Evolutionary conservation across 2,329 filamentous ascomycete genomes (phyloP).

Genomic region (Cladophialophora immunda): DNA sequence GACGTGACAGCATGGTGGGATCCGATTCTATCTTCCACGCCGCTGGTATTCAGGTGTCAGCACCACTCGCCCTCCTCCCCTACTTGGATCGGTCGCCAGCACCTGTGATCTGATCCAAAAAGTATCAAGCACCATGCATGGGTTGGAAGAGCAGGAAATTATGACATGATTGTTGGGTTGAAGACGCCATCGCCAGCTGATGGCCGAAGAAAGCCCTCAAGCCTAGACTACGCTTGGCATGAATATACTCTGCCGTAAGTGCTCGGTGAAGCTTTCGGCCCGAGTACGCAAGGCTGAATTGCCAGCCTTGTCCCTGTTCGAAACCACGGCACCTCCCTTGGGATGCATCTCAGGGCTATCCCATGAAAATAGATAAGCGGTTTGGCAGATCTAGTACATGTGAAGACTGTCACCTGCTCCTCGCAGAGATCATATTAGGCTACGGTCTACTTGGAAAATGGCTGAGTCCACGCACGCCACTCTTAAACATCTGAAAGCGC

Average conservation of each 20-base stretch:
- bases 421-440: not conserved
- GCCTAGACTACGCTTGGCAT: not conserved
- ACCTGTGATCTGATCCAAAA: not conserved
- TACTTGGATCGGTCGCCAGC: not conserved
- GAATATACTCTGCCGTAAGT: not conserved
- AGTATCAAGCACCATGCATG: not conserved
- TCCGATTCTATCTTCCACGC: not conserved
- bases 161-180: not conserved
- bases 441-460: not conserved
- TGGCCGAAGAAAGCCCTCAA: not conserved
- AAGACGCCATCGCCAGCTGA: not conserved
- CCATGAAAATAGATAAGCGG: no score
- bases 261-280: not conserved
- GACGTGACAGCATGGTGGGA: slow-evolving; percentile 26
- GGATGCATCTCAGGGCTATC: no score
- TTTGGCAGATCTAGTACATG: no score
- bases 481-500: not conserved
- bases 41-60: not conserved
- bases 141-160: not conserved
- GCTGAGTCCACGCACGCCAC: not conserved
- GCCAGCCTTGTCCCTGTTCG: not conserved
- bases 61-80: not conserved
- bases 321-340: no score
- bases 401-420: not conserved
- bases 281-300: not conserved